Percentiles rank a stretch among this genome's conserved stretches.
Conservation (phyloP, 305 asterid genomes). For the Fraxinus ornus region DNA sequence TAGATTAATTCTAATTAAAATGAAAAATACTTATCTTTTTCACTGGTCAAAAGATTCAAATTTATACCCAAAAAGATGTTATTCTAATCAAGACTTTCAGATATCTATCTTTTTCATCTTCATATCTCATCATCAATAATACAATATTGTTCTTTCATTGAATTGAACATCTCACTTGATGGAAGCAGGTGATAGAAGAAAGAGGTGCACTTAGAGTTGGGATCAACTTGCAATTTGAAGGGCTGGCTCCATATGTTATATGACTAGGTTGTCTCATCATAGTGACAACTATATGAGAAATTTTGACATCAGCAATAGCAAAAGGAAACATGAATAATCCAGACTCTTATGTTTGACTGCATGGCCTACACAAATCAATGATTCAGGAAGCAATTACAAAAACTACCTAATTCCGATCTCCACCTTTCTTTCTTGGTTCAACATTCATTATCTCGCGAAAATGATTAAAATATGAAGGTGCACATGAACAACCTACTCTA, state of each 20-base stretch:
- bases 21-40: neutral
- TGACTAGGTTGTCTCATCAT: neutral
- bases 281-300: neutral
- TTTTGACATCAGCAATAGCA: neutral
- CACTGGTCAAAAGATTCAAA: neutral
- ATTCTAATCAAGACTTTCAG: conserved; percentile 1
- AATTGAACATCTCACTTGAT: neutral
- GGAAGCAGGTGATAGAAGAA: neutral
- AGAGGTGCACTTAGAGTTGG: neutral
- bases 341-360: neutral
- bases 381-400: neutral
- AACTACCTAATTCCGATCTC: neutral
- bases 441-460: neutral
- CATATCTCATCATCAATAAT: neutral
- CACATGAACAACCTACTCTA: neutral
- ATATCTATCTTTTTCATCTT: neutral
- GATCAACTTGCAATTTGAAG: neutral
- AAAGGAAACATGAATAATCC: neutral
- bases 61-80: neutral
- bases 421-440: neutral
- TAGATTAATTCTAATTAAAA: neutral
- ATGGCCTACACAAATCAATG: neutral
- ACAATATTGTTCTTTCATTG: neutral
- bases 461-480: neutral
- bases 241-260: neutral